phyloP scores from a whole-genome alignment of 2,329 filamentous ascomycete species.

The Sclerotinia trifoliorum region DNA sequence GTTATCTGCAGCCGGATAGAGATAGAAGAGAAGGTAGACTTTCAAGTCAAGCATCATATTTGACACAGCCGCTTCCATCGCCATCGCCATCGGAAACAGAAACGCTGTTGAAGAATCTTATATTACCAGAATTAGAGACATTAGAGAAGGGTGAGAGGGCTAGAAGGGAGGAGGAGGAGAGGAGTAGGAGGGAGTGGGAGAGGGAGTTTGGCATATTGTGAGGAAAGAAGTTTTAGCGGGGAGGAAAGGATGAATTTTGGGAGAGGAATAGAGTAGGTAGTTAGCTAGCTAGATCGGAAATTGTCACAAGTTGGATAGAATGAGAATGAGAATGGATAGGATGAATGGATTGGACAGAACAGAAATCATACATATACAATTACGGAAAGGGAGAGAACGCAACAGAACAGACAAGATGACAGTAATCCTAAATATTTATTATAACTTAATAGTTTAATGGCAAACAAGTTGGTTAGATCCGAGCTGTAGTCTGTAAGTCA shows the following conservation, averaged over 20 bases:
- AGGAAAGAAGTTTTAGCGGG: not conserved
- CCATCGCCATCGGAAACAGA: conserved; percentile 19
- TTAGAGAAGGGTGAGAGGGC: conserved; percentile 13
- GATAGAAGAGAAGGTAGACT: not conserved
- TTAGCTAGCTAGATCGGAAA: not conserved
- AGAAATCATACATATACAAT: not conserved
- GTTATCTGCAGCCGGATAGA: not conserved
- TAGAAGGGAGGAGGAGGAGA: conserved; percentile 18
- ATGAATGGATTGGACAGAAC: not conserved
- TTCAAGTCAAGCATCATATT: conserved; percentile 6
- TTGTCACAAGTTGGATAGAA: not conserved
- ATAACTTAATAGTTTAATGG: not conserved
- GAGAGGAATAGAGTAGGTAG: not conserved
- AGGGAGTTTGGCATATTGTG: conserved; percentile 20
- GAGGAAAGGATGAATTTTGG: too few species aligned
- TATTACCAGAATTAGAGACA: conserved; percentile 18
- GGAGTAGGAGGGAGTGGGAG: conserved; percentile 18
- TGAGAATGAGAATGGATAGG: not conserved
- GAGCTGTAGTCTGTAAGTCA: not conserved
- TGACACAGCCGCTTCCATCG: not conserved
- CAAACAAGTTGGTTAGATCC: not conserved
- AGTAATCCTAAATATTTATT: conserved; percentile 1
- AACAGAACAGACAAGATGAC: not conserved
- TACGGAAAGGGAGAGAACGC: not conserved
- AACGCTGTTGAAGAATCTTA: conserved; percentile 16